These are phyloP conservation scores for Buxus sempervirens DNA, from an alignment of 164 flowering plant species.

Conservation along the genomic window DNA sequence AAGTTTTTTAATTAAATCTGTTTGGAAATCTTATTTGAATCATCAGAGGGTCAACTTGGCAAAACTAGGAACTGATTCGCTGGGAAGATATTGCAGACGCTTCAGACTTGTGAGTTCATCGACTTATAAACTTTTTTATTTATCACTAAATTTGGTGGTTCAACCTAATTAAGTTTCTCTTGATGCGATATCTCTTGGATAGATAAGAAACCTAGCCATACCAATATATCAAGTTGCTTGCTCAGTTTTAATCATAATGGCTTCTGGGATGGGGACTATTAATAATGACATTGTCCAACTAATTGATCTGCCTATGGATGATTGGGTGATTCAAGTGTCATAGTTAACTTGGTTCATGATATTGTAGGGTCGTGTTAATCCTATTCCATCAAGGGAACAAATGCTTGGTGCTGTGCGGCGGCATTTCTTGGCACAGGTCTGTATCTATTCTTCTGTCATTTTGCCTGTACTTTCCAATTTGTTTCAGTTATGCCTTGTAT, in stretches of 20 bases:
- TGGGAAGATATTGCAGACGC: conserved; percentile 52
- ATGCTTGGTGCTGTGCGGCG: conserved; percentile 44
- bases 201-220: no score
- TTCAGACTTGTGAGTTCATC: conserved; percentile 45
- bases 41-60: conserved; percentile 46
- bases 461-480: neutral
- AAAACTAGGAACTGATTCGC: conserved; percentile 46
- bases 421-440: conserved; percentile 56
- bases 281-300: no score
- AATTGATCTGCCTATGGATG: no score
- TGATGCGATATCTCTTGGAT: no score
- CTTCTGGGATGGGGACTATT: no score
- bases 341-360: no score
- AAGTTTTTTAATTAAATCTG: no score
- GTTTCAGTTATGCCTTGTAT: neutral
- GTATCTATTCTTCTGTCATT: conserved; percentile 3
- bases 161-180: no score
- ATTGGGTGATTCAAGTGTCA: no score
- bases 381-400: conserved; percentile 45
- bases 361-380: conserved; percentile 30
- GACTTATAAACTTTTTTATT: neutral
- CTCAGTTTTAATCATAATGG: no score
- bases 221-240: neutral
- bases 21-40: neutral
- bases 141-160: neutral